These are phyloP conservation scores for Fusarium tupiense DNA, from an alignment of 2,329 filamentous ascomycete species.

Conservation along the genomic window DNA sequence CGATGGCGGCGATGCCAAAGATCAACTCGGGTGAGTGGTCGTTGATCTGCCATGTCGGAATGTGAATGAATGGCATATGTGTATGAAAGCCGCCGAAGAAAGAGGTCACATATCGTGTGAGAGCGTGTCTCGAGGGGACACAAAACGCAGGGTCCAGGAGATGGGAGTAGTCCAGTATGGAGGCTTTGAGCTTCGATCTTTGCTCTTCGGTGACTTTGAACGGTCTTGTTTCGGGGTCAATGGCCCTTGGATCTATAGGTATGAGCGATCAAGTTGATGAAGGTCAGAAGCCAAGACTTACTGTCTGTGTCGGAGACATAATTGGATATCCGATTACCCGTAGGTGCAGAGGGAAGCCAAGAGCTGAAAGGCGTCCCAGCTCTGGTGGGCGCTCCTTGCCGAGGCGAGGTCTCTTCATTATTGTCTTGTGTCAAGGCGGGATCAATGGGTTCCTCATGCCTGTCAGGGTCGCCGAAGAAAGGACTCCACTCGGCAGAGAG, in stretches of 20 bases:
- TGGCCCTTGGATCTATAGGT: not conserved
- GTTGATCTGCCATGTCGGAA: conserved; percentile 46
- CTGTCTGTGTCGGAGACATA: conserved; percentile 16
- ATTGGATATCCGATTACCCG: conserved; percentile 40
- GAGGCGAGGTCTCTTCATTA: not conserved
- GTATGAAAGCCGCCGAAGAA: conserved; percentile 48
- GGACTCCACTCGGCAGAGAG: conserved; percentile 53
- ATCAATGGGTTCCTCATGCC: not conserved
- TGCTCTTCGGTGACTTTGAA: conserved; percentile 50
- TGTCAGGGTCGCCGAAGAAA: conserved; percentile 45
- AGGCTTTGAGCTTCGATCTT: conserved; percentile 34
- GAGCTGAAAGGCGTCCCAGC: conserved; percentile 50
- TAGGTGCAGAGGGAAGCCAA: conserved; percentile 51
- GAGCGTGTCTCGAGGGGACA: conserved; percentile 49
- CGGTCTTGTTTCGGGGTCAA: conserved; percentile 1
- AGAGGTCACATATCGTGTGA: conserved; percentile 48
- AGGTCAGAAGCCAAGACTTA: not conserved
- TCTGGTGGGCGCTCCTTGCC: not conserved
- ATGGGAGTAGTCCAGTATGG: not conserved
- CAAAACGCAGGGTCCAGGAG: conserved; percentile 45
- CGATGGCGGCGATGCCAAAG: conserved; percentile 47
- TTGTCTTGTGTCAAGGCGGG: not conserved
- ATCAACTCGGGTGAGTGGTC: conserved; percentile 48
- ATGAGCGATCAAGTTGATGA: not conserved
- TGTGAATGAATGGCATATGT: conserved; percentile 52